Percentiles rank a stretch among this genome's conserved stretches.
Conservation (phyloP, 1,284 basidiomycete species). For the Rugosomyces carneus region DNA sequence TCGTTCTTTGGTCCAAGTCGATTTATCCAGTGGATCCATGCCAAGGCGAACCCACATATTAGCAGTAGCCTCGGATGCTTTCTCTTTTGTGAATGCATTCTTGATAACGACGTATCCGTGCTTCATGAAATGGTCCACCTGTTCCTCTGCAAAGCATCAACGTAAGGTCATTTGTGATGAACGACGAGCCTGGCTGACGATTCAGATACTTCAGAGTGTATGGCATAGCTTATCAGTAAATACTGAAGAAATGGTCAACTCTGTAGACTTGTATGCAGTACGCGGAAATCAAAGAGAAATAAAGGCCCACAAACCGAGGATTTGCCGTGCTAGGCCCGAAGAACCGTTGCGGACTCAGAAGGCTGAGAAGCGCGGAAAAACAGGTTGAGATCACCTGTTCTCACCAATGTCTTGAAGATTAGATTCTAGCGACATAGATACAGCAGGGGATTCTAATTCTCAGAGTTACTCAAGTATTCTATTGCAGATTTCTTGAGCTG, state of each 20-base stretch:
- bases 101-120: slow-evolving; percentile 51
- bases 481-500: slow-evolving; percentile 18
- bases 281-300: background rate
- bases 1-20: slow-evolving; percentile 49
- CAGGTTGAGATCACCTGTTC: background rate
- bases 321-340: background rate
- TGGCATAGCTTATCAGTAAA: background rate
- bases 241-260: no score
- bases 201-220: slow-evolving; percentile 22
- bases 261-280: no score
- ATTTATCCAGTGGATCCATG: slow-evolving; percentile 45
- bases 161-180: background rate
- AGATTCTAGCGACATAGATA: background rate
- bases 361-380: background rate
- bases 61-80: slow-evolving; percentile 42
- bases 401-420: background rate
- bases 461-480: slow-evolving; percentile 10
- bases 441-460: slow-evolving; percentile 7
- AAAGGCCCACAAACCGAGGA: no score
- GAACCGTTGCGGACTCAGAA: background rate
- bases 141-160: slow-evolving; percentile 25
- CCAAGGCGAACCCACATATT: slow-evolving; percentile 48
- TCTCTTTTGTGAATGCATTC: slow-evolving; percentile 45
- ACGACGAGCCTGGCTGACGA: slow-evolving; percentile 14
- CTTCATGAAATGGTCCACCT: slow-evolving; percentile 49